phyloP scores from a whole-genome alignment of 1,284 basidiomycete species.

The Macrocybe sp. region DNA sequence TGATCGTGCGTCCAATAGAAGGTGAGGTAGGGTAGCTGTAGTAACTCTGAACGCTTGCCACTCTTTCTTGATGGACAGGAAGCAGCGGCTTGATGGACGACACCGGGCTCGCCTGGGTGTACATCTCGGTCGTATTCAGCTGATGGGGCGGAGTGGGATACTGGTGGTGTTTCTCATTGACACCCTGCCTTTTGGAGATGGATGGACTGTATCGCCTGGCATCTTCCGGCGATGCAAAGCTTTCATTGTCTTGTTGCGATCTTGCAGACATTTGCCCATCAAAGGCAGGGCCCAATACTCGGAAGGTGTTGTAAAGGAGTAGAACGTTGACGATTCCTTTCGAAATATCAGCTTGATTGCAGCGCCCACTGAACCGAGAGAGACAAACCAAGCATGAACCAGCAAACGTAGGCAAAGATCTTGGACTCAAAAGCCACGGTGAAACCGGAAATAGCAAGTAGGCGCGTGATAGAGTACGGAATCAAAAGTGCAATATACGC shows the following conservation, averaged over 20 bases:
- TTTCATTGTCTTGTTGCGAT: slow-evolving; percentile 23
- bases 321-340: slow-evolving; percentile 58
- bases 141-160: slow-evolving; percentile 16
- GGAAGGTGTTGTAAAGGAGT: slow-evolving; percentile 64
- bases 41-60: slow-evolving; percentile 18
- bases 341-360: slow-evolving; percentile 10
- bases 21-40: slow-evolving; percentile 19
- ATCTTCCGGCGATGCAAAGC: slow-evolving; percentile 18
- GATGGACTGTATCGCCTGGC: slow-evolving; percentile 2
- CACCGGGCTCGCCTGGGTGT: slow-evolving; percentile 7
- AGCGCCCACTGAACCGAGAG: slow-evolving; percentile 1
- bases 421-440: slow-evolving; percentile 37
- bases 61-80: slow-evolving; percentile 19
- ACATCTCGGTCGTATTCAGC: slow-evolving; percentile 8
- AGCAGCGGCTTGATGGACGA: slow-evolving; percentile 14
- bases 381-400: slow-evolving; percentile 49
- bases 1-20: slow-evolving; percentile 30
- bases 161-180: slow-evolving; percentile 20
- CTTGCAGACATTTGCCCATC: slow-evolving; percentile 19
- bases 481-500: slow-evolving; percentile 57
- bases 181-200: slow-evolving; percentile 2
- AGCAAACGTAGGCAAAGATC: slow-evolving; percentile 49
- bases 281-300: slow-evolving; percentile 55
- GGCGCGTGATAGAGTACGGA: slow-evolving; percentile 50
- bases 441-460: slow-evolving; percentile 44